Evolutionary conservation across 2,329 filamentous ascomycete genomes (phyloP).

Genomic region (Paecilomyces fulvus): DNA sequence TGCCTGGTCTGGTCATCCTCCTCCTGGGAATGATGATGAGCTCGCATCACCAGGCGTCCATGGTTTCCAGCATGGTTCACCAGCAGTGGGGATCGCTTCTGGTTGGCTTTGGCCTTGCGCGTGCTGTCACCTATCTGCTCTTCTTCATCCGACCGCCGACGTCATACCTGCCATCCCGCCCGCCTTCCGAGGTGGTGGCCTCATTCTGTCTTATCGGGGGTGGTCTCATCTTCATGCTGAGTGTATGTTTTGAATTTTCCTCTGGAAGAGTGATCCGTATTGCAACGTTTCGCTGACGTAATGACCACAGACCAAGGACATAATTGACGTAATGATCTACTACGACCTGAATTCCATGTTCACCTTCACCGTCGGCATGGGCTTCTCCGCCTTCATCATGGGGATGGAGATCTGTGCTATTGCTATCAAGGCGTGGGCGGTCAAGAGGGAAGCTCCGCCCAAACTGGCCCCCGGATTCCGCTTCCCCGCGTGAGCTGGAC

Average conservation of each 20-base stretch:
- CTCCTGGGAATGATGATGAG: constrained; percentile 92
- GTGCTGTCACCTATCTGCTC: constrained; percentile 70
- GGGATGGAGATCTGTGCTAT: constrained; percentile 71
- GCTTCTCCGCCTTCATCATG: constrained; percentile 74
- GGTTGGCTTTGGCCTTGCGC: constrained; percentile 68
- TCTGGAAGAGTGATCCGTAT: neutral
- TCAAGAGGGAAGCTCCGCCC: constrained; percentile 35
- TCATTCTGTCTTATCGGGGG: constrained; percentile 82
- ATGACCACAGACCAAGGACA: constrained; percentile 58
- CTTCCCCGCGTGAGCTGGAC: constrained; percentile 13
- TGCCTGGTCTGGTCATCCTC: constrained; percentile 79
- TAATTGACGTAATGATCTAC: constrained; percentile 65
- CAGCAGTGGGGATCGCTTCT: constrained; percentile 87
- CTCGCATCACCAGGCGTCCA: constrained; percentile 74
- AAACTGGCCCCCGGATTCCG: constrained; percentile 19
- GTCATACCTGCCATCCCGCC: constrained; percentile 71
- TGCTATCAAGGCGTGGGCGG: constrained; percentile 81
- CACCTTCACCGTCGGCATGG: constrained; percentile 81
- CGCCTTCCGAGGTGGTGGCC: constrained; percentile 80
- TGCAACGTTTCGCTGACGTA: constrained; percentile 12
- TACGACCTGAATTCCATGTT: constrained; percentile 85
- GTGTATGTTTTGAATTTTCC: constrained; percentile 48
- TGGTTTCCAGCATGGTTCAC: constrained; percentile 86
- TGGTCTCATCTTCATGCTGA: constrained; percentile 87
- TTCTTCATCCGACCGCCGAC: constrained; percentile 72